Conservation (phyloP, 768 basidiomycete species). For the Leccinellum luteum region DNA sequence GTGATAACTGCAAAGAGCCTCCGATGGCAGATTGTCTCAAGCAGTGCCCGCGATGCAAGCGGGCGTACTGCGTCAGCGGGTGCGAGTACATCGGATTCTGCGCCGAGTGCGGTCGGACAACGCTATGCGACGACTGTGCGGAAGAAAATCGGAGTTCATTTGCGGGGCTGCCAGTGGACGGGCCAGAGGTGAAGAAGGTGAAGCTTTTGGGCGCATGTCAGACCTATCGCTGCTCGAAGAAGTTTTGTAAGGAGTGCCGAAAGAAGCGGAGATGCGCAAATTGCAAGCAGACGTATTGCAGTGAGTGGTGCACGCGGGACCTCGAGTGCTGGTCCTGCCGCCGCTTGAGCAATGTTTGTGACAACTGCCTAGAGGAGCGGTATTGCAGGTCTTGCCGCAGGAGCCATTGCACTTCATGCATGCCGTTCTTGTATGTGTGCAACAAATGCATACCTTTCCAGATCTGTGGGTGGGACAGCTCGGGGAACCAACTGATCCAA, state of each 20-base stretch:
- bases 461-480: no score
- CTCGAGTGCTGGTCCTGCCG: neutral
- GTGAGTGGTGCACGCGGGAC: no score
- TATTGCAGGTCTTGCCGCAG: no score
- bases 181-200: no score
- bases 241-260: neutral
- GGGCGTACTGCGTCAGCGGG: constrained; percentile 13
- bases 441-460: no score
- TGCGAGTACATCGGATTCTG: constrained; percentile 27
- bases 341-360: neutral
- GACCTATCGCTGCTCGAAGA: no score
- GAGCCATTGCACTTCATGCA: no score
- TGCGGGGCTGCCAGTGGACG: neutral
- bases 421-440: no score
- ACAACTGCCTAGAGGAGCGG: constrained; percentile 7
- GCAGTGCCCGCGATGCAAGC: constrained; percentile 18
- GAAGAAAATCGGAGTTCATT: constrained; percentile 21
- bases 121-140: no score
- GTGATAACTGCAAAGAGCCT: constrained; percentile 20
- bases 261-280: neutral
- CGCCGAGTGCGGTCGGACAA: constrained; percentile 17
- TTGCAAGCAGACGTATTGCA: neutral
- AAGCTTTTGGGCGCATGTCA: constrained; percentile 6
- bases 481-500: no score
- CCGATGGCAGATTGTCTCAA: constrained; percentile 10